These are phyloP conservation scores for Naumovozyma baii DNA, from an alignment of 805 yeast species.

Conservation along the genomic window DNA sequence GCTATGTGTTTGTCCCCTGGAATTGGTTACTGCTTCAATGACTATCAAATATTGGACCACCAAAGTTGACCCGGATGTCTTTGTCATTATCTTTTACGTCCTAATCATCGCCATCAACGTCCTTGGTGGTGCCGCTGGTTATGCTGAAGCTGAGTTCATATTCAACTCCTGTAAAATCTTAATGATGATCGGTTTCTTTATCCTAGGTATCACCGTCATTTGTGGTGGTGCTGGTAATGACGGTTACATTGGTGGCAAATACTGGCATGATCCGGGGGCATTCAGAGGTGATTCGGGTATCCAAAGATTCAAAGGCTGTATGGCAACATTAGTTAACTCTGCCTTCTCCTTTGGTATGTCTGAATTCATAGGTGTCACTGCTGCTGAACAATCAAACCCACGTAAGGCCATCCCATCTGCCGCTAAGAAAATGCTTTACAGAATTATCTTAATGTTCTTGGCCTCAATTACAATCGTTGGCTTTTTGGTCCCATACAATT, in stretches of 20 bases:
- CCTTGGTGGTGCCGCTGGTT: constrained; percentile 50
- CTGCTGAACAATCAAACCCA: constrained; percentile 63
- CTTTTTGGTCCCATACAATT: constrained; percentile 50
- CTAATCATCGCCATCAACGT: constrained; percentile 40
- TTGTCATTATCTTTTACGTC: constrained; percentile 49
- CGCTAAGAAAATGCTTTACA: constrained; percentile 61
- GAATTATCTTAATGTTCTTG: constrained; percentile 50
- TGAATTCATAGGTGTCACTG: constrained; percentile 57
- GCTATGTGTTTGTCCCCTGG: constrained; percentile 57
- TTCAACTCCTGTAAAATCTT: constrained; percentile 49
- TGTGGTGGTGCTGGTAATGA: constrained; percentile 50
- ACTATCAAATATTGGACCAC: constrained; percentile 46
- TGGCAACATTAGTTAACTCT: constrained; percentile 55
- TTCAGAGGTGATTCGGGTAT: constrained; percentile 36
- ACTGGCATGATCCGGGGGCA: constrained; percentile 58
- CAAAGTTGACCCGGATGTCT: constrained; percentile 43
- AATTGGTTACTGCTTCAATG: constrained; percentile 53
- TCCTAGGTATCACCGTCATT: constrained; percentile 46
- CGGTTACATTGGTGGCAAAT: constrained; percentile 45
- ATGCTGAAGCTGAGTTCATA: constrained; percentile 61
- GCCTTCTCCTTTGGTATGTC: constrained; percentile 62
- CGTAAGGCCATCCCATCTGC: constrained; percentile 54
- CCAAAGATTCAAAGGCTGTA: constrained; percentile 51
- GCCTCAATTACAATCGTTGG: constrained; percentile 45
- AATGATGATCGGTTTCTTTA: constrained; percentile 51